Evolutionary conservation across 2,329 filamentous ascomycete species (phyloP), one percentile per base, ranked within the genome.

Genomic region (Nemania serpens): DNA sequence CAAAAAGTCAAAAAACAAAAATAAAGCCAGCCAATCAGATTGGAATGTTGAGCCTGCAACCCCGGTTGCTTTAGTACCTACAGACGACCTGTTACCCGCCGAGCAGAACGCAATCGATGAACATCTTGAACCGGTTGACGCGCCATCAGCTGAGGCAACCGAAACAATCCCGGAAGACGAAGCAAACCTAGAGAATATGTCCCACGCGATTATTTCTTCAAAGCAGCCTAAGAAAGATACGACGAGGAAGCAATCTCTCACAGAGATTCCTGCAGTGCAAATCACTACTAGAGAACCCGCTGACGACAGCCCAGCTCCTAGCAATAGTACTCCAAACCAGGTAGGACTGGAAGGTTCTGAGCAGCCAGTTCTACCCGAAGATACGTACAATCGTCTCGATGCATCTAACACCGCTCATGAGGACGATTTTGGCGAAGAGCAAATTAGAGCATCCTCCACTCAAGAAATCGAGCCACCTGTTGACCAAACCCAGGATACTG

Each of bases 191-290:
- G 57, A 58, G 41, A 45, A 63, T 11, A 20, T 58, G 13, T 47
- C 46, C 39, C n/a, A 63, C 13, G 66, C 73, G 43, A 34, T 48
- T 18, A 7, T 61, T 15, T 49, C 62, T 58, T 53, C 43, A 59
- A 77, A 79, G 67, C 83, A 81, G 65, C 77, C 73, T 11, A 82
- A 82, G 65, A 81, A 82, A 60, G 77, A 79, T 51, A 68, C 75
- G 47, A 46, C 55, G 17, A 66, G 68, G 47, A 64, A 68, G 33
- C 50, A 59, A 15, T 55, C 61, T 20, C 42, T 52, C 46, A 41
- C 55, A 18, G 36, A 56, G 15, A 34, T 42, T 11, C 37, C 50
- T 33, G 59, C 61, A 17, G 29, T 55, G 4, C 60, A 68, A 34
- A 37, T 41, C 39, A 51, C 43, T 42, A 49, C 22, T 20, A 15